A percentile compares a stretch with the other conserved stretches of the same genome.
phyloP scores from a whole-genome alignment of 2,329 filamentous ascomycete genomes.

The Pseudohalonectria lignicola region DNA sequence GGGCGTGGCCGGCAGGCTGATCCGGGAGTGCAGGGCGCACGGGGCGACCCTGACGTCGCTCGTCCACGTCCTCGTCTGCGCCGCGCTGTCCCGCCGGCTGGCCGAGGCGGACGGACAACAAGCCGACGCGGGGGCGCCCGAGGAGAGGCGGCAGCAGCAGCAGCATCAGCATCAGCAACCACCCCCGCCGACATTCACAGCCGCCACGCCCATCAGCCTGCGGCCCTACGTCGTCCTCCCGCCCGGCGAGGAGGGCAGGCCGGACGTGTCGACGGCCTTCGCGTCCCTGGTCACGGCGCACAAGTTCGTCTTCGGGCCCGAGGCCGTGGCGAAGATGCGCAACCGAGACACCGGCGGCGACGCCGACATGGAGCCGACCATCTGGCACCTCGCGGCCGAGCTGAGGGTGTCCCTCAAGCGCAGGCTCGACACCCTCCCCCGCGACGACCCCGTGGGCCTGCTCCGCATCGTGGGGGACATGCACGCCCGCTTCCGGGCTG shows the following conservation, averaged over 20 bases:
- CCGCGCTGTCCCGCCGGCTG: constrained; percentile 26
- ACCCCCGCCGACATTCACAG: constrained; percentile 19
- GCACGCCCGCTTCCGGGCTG: constrained; percentile 21
- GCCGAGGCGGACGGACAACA: constrained; percentile 18
- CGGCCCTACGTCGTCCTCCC: constrained; percentile 22
- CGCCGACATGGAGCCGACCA: too few relatives aligned
- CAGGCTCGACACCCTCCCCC: constrained; percentile 21
- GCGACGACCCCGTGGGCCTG: constrained; percentile 30
- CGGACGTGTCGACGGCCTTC: constrained; percentile 19
- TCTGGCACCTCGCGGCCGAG: constrained; percentile 30
- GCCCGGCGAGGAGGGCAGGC: constrained; percentile 9
- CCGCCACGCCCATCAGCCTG: constrained; percentile 31
- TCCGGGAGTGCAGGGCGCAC: constrained; percentile 27
- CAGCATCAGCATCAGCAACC: too few relatives aligned
- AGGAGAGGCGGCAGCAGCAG: too few relatives aligned
- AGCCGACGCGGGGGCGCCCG: too few relatives aligned
- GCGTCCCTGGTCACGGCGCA: constrained; percentile 27
- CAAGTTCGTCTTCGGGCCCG: constrained; percentile 16
- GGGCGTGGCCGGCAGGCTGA: constrained; percentile 16
- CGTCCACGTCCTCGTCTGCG: constrained; percentile 31
- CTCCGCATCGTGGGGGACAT: constrained; percentile 32
- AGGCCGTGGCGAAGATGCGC: constrained; percentile 14
- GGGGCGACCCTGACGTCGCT: constrained; percentile 35
- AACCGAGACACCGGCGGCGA: too few relatives aligned
- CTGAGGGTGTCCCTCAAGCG: constrained; percentile 23